phyloP scores from a whole-genome alignment of 176 grass and related monocot species.

The Musa schizocarpa region DNA sequence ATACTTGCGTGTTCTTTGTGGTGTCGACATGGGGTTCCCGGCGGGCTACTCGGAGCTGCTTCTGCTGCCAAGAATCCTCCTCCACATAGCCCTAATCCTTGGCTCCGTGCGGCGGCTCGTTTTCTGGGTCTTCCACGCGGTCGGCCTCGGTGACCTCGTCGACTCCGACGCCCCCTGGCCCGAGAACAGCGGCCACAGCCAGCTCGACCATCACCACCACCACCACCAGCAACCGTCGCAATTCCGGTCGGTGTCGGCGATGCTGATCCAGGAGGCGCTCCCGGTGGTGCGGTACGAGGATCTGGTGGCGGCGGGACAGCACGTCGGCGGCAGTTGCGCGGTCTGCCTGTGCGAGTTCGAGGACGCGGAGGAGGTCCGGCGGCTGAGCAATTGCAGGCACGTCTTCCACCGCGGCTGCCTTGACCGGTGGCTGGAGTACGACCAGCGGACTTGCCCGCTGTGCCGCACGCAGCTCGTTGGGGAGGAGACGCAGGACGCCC shows the following conservation, averaged over 20 bases:
- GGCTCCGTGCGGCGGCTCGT: slow-evolving; percentile 64
- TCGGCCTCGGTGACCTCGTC: slow-evolving; percentile 65
- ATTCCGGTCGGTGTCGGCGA: slow-evolving; percentile 38
- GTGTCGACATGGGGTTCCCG: slow-evolving; percentile 60
- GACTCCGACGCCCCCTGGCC: slow-evolving; percentile 26
- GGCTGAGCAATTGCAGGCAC: slow-evolving; percentile 81
- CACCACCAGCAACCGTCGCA: slow-evolving; percentile 3
- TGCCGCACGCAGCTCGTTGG: slow-evolving; percentile 83
- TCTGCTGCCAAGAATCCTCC: slow-evolving; percentile 60
- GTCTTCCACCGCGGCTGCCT: slow-evolving; percentile 79
- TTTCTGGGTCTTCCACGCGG: slow-evolving; percentile 48
- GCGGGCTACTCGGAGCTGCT: slow-evolving; percentile 60
- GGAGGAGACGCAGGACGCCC: slow-evolving; percentile 38
- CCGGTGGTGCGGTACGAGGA: slow-evolving; percentile 73
- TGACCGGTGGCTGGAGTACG: slow-evolving; percentile 86
- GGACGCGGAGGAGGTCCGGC: slow-evolving; percentile 55
- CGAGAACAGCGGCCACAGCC: background rate
- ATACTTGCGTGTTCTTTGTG: no score
- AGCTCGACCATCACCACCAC: background rate
- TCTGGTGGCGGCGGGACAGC: slow-evolving; percentile 13
- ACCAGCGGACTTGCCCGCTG: slow-evolving; percentile 89
- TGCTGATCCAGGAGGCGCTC: slow-evolving; percentile 64
- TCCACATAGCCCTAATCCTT: slow-evolving; percentile 51
- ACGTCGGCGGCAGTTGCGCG: slow-evolving; percentile 38
- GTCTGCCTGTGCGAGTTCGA: slow-evolving; percentile 78